A percentile compares a stretch with the other conserved stretches of the same genome.
Evolutionary conservation across 257 asterid species (phyloP).

Genomic region (Oldenlandia corymbosa): DNA sequence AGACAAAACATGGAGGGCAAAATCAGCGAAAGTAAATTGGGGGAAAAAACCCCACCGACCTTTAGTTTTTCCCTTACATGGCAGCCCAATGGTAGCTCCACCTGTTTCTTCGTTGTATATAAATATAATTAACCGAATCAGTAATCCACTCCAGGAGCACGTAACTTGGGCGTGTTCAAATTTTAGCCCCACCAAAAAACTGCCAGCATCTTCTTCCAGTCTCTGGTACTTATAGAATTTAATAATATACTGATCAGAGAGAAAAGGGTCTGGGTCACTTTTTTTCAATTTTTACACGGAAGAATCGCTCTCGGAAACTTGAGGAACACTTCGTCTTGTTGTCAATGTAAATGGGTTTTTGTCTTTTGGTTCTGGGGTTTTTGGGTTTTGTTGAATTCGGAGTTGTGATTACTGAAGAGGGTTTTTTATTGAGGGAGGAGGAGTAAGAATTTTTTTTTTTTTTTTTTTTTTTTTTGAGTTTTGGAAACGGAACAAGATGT

Average conservation of each 20-base stretch:
- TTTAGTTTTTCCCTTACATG: not conserved
- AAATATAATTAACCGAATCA: not conserved
- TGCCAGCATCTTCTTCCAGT: not conserved
- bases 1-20: no score
- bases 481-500: constrained; percentile 41
- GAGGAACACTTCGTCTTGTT: not conserved
- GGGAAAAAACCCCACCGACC: not conserved
- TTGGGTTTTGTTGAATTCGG: not conserved
- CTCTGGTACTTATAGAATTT: no score
- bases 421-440: not conserved
- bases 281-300: not conserved
- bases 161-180: not conserved
- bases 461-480: no score
- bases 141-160: not conserved
- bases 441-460: not conserved
- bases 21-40: no score
- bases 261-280: not conserved
- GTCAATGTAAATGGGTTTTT: constrained; percentile 5
- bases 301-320: not conserved
- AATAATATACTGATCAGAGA: not conserved
- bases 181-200: no score
- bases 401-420: constrained; percentile 6
- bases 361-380: no score
- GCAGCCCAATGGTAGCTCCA: not conserved
- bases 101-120: not conserved